phyloP scores from a whole-genome alignment of 805 yeast genomes.

The Metschnikowia vanudenii region DNA sequence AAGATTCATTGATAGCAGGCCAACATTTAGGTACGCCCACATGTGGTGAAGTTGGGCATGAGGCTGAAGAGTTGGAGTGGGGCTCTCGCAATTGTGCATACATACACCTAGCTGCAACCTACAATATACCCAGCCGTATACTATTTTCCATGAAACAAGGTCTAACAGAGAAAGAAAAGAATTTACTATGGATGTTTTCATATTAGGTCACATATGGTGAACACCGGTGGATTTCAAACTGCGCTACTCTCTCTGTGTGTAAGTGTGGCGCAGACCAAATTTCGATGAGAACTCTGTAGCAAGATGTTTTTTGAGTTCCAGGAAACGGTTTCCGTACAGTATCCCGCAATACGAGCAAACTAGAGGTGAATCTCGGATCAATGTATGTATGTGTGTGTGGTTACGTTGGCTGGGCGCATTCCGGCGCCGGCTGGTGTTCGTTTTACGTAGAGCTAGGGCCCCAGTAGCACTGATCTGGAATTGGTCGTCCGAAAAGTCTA shows the following conservation, averaged over 20 bases:
- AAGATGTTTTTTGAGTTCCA: slow-evolving; percentile 30
- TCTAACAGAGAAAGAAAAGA: not conserved
- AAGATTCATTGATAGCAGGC: not conserved
- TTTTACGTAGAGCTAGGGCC: not conserved
- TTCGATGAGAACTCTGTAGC: slow-evolving; percentile 21
- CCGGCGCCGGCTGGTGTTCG: not conserved
- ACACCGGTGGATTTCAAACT: too few species aligned
- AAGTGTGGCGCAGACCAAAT: not conserved
- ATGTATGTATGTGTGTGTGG: not conserved
- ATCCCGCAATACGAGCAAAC: slow-evolving; percentile 28
- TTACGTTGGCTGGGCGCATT: slow-evolving; percentile 1
- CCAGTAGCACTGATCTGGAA: slow-evolving; percentile 1
- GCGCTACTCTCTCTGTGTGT: too few species aligned
- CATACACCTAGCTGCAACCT: not conserved
- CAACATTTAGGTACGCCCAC: not conserved
- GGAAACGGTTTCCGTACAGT: slow-evolving; percentile 26
- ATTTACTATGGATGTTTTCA: too few species aligned
- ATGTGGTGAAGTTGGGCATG: not conserved
- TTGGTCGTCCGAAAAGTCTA: not conserved
- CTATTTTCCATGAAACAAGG: not conserved
- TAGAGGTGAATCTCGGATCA: slow-evolving; percentile 21
- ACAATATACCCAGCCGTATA: not conserved
- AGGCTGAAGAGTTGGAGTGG: not conserved
- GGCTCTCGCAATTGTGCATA: slow-evolving; percentile 3
- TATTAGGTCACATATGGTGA: too few species aligned